Evolutionary conservation across 106 monocot species (phyloP), one percentile per base, ranked within the genome.

Genomic region (Gastrodia elata): DNA sequence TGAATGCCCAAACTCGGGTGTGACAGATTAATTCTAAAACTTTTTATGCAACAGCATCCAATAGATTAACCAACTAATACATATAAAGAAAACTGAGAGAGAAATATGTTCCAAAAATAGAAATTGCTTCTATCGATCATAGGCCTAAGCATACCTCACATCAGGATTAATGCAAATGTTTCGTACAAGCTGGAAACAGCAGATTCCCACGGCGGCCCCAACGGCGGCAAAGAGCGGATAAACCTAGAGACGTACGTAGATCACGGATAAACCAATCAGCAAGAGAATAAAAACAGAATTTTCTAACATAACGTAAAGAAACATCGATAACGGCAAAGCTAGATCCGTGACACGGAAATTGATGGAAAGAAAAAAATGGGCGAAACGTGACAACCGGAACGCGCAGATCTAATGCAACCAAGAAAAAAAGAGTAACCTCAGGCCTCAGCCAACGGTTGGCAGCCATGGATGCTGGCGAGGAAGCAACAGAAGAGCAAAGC

Each of bases 151-250:
- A 24, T 43, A 65, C 81, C 76, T 76, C 44, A 76, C 71, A 71
- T 87, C 87, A 30, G 87, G 87, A 37, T 87, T 87, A 81, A 83
- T 84, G 71, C 76, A 77, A 20, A 87, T 68, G 70, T 87, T 87
- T 24, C 87, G 81, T 25, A 84, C 42, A 38, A 87, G 69, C 55
- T 52, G 56, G 79, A 84, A 87, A 4, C 76, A 81, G 67, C 87
- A 87, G 76, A 87, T 84, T 35, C 87, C 87, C 8, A 87, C 42
- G 10, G 87, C 87, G 20, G 61, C 61, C 39, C 87, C 87, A 11
- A 87, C 87, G 4, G 87, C 87, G 0, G 74, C 84, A 35, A 87
- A 87, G n/a, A 87, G 76, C 64, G 87, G 87, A 65, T 84, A 87
- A 24, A 84, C 87, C 87, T 87, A 37, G 27, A 65, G 15, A 52